Percentiles rank a stretch among this genome's conserved stretches.
Conservation (phyloP, 345 rosid genomes). For the Populus davidiana region DNA sequence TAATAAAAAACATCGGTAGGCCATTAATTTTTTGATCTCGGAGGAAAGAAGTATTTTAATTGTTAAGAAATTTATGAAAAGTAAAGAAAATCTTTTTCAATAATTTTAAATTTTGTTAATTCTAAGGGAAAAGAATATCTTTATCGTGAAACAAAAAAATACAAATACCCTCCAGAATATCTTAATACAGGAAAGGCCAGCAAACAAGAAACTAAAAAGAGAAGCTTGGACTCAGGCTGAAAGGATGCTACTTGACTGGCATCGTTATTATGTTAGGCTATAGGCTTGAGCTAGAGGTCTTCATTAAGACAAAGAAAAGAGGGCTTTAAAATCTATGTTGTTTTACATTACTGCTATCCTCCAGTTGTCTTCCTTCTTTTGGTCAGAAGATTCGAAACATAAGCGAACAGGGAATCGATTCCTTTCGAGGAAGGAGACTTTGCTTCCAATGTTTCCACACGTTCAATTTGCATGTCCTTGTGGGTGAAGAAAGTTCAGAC, state of each 20-base stretch:
- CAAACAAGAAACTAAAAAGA: not conserved
- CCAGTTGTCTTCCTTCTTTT: not conserved
- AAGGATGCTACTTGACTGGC: not conserved
- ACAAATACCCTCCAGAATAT: too few species aligned
- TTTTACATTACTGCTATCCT: not conserved
- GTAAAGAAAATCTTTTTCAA: too few species aligned
- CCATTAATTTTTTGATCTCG: too few species aligned
- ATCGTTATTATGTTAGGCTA: not conserved
- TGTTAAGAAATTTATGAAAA: too few species aligned
- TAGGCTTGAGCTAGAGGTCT: not conserved
- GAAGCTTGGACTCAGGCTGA: not conserved
- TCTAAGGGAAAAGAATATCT: too few species aligned
- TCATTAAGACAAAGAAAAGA: not conserved
- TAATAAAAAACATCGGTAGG: too few species aligned
- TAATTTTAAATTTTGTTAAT: too few species aligned
- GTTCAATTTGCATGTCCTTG: not conserved
- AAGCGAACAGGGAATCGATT: conserved; percentile 18
- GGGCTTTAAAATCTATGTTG: not conserved
- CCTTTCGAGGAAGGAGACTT: conserved; percentile 1
- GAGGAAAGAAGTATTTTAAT: too few species aligned
- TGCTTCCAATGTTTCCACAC: conserved; percentile 12
- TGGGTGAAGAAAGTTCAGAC: conserved; percentile 16
- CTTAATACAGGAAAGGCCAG: not conserved
- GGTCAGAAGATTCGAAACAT: not conserved
- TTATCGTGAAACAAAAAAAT: too few species aligned